Base-by-base conservation (phyloP, 2,329 filamentous ascomycete species). In the Leptoxyphium fumago region DNA sequence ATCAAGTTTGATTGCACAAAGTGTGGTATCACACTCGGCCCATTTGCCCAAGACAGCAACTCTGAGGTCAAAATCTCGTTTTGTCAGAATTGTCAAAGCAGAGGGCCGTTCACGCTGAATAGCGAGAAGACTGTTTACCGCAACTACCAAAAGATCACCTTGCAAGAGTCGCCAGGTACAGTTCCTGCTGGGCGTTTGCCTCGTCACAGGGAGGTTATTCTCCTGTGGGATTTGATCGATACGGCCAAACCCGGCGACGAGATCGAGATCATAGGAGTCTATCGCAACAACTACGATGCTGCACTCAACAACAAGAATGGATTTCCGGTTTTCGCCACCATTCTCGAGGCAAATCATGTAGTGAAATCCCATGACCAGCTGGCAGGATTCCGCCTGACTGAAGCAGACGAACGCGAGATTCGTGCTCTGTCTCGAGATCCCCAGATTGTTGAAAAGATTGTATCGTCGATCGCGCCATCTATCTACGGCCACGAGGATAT, bases 301-400 rank as follows among this genome's bases (percentile, higher is more conserved):
- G 86, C 94, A 55, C 75, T 98, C 44, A 98, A 98, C 68, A 96
- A 95, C 69, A 89, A 91, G 59, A 98, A 96, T 59, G 91, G 91
- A 4, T 96, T 98, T 67, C 91, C 91, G 0, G 91, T 98, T 30
- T 98, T 98, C 63, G 89, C 91, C 4, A 98, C 91, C 0, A 91
- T 98, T 46, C 75, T 98, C 4, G 91, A 98, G 64, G 93, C 93
- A 21, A 98, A 98, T 65, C 88, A 98, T 53, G 79, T 96, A 5
- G 81, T 96, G 64, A 98, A 98, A 64, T 82, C 89, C 0, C 91
- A 98, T 60, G 91, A 98, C 61, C 88, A 98, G 65, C 80, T 98
- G 48, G 91, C 91, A 56, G 91, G 91, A 45, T 98, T 98, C 73
- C 78, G 87, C 47, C 72, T 98, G 58, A 96, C 86, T 0, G 89